Evolutionary conservation across 2,329 filamentous ascomycete genomes (phyloP), one percentile per base, ranked within the genome.

Genomic region (Phialemonium atrogriseum): DNA sequence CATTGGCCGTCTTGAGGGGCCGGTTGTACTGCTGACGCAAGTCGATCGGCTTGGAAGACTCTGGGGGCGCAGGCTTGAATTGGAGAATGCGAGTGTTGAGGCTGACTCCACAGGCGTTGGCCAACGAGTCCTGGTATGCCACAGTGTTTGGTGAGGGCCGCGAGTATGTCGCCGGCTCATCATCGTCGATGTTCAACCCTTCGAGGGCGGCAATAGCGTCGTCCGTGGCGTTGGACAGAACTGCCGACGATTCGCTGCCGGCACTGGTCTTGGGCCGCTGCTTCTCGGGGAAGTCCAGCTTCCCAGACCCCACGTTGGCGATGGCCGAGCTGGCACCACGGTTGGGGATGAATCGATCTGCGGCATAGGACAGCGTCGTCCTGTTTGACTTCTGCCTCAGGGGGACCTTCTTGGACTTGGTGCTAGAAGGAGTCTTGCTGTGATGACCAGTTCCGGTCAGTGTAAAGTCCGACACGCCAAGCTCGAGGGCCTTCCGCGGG

Each of bases 41-140:
- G 56, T 98, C 91, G 53, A 98, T 94, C 21, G 91, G 91, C 72
- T 94, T 95, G 20, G 88, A 94, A 6, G 91, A 96, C 66, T 96
- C 91, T 4, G 91, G 91, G n/a, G 91, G 77, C 3, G 89, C 87
- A 33, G 91, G 91, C 78, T 98, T 98, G 73, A 95, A 98, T 38
- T 91, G 84, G 31, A 98, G 81, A 48, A 98, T 98, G 41, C 91
- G 84, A 34, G 88, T 93, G 68, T 88, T 94, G 40, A 94, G 74
- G 52, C 79, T 89, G 41, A 98, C 86, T 35, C 88, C 91, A 56
- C 89, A 96, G 30, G 89, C 89, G 44, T 79, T 80, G 27, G 89
- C 88, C 27, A 96, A 68, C 3, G 87, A 89, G 37, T 91, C 86
- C 59, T 95, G 84, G 58, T 95, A 96, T 14, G 89, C 89, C 32